phyloP scores from a whole-genome alignment of 2,329 filamentous ascomycete genomes.

The Aspergillus neotritici region DNA sequence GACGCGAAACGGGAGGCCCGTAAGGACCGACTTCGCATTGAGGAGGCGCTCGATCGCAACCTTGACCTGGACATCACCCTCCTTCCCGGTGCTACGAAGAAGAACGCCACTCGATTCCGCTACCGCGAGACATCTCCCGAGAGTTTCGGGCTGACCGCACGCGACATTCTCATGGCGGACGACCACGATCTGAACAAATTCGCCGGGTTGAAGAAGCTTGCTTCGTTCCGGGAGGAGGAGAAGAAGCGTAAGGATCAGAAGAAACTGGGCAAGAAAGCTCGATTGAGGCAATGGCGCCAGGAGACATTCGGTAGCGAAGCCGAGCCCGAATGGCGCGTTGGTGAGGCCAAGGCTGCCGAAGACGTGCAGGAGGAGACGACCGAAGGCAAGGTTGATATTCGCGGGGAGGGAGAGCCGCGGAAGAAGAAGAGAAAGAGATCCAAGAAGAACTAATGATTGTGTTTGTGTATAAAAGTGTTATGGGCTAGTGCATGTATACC shows the following conservation, averaged over 20 bases:
- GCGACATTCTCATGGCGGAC: constrained; percentile 85
- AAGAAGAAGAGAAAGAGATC: constrained; percentile 44
- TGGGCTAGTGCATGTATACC: background rate
- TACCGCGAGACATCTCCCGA: constrained; percentile 93
- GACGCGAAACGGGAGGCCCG: constrained; percentile 67
- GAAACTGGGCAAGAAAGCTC: constrained; percentile 83
- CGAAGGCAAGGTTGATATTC: constrained; percentile 37
- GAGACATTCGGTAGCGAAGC: constrained; percentile 61
- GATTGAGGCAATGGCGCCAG: constrained; percentile 77
- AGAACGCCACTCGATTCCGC: constrained; percentile 60
- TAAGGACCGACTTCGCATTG: constrained; percentile 74
- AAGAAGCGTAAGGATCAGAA: constrained; percentile 90
- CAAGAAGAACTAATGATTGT: constrained; percentile 34
- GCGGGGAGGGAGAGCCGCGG: constrained; percentile 30
- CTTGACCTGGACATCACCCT: constrained; percentile 67
- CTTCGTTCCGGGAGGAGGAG: constrained; percentile 76
- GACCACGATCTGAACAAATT: constrained; percentile 84
- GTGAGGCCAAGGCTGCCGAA: constrained; percentile 17
- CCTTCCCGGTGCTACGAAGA: constrained; percentile 50
- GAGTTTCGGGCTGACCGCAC: constrained; percentile 79
- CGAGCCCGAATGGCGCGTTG: constrained; percentile 37
- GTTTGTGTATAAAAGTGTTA: constrained; percentile 1
- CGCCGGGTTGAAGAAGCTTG: constrained; percentile 90
- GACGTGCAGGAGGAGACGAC: constrained; percentile 17
- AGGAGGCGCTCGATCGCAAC: constrained; percentile 76